phyloP scores from a whole-genome alignment of 768 basidiomycete species.

The Boletus insuetus region DNA sequence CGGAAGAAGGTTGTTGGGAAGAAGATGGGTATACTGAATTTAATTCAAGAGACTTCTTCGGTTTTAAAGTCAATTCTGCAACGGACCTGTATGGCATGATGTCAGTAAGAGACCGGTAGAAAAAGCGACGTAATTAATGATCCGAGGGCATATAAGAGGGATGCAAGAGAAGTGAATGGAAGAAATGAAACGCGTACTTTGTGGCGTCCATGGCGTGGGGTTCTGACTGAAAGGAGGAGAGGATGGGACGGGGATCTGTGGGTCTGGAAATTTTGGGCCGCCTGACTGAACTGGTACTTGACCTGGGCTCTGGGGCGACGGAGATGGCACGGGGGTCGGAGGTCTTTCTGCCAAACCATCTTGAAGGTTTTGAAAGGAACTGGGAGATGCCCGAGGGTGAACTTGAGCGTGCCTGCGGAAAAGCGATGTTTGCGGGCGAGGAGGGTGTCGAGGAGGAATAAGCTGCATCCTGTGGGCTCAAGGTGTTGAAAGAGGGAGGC shows the following conservation, averaged over 20 bases:
- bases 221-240: slow-evolving; percentile 45
- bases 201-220: slow-evolving; percentile 46
- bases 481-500: slow-evolving; percentile 36
- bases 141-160: not conserved
- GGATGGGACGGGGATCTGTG: slow-evolving; percentile 76
- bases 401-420: slow-evolving; percentile 50
- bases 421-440: slow-evolving; percentile 36
- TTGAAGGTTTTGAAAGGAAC: slow-evolving; percentile 63
- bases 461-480: slow-evolving; percentile 38
- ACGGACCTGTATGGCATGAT: slow-evolving; percentile 50
- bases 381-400: slow-evolving; percentile 66
- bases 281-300: slow-evolving; percentile 47
- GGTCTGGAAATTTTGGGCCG: slow-evolving; percentile 84
- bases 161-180: not conserved
- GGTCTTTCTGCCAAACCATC: slow-evolving; percentile 67
- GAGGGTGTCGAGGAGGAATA: slow-evolving; percentile 23
- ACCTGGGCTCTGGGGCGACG: slow-evolving; percentile 43
- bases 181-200: slow-evolving; percentile 43
- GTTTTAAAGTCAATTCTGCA: slow-evolving; percentile 54
- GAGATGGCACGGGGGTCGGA: slow-evolving; percentile 49
- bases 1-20: slow-evolving; percentile 30
- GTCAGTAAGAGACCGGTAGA: slow-evolving; percentile 16
- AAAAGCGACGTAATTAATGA: slow-evolving; percentile 6
- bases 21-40: slow-evolving; percentile 31
- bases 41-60: slow-evolving; percentile 45